Evolutionary conservation across 2,329 filamentous ascomycete genomes (phyloP), one percentile per base, ranked within the genome.

Genomic region (Leptographium radiaticola): DNA sequence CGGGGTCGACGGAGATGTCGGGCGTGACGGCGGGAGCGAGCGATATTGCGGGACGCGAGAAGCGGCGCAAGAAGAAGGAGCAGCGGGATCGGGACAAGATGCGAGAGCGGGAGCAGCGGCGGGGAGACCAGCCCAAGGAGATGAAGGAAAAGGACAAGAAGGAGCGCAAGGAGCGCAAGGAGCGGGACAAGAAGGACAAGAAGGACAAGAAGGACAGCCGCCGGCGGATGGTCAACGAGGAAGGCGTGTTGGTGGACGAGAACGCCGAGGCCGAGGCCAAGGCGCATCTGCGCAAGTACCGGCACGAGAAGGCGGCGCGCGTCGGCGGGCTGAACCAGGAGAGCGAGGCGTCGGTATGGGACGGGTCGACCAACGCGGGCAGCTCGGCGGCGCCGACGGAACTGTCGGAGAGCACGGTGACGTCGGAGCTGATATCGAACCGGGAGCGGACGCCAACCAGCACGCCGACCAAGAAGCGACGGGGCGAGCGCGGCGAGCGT

Each of bases 311-410:
- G 66, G 74, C 89, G 2, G 91, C 91, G 0, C 79, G 86, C 51
- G 89, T 97, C 2, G 91, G 91, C 39, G 91, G 91, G 20, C 72
- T 97, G 67, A 97, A 97, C 70, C 83, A 84, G 62, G 76, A 86
- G 60, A 77, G 83, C 45, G 91, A 96, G 61, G 86, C 84, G 57
- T 86, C 82, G 56, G 74, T 80, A 59, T 95, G 88, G 76, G 87
- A 94, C 64, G 87, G 87, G 46, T 79, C 75, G 13, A 80, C 77
- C 18, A 81, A 79, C 67, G 84, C 84, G 49, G 81, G 84, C 59
- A 79, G 77, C 63, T 83, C 81, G 30, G 53, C 56, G 36, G 25
- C 36, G 20, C 55, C 51, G 6, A 58, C 51, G 36, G 57, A 25
- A 5, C 25, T 25, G 25, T 25, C 53, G 53, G 63, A 55, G 57